A percentile compares a stretch with the other conserved stretches of the same genome.
phyloP scores from a whole-genome alignment of 2,329 filamentous ascomycete genomes.

The Cryoendolithus antarcticus region DNA sequence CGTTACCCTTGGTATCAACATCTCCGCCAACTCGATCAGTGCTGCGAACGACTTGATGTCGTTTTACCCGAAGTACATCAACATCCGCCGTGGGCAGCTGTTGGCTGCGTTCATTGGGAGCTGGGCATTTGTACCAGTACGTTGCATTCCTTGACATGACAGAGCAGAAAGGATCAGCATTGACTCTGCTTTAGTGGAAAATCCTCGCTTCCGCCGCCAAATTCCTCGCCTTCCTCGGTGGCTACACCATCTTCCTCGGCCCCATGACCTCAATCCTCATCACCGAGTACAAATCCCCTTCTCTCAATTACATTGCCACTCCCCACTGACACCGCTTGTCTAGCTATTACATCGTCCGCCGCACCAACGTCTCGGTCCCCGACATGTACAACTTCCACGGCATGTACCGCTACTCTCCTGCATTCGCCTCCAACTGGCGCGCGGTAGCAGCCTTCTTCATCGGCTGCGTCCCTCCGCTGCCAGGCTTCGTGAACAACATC shows the following conservation, averaged over 20 bases:
- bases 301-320: no score
- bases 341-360: slow-evolving; percentile 37
- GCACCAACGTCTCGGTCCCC: slow-evolving; percentile 35
- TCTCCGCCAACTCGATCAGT: slow-evolving; percentile 40
- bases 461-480: slow-evolving; percentile 43
- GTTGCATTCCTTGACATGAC: no score
- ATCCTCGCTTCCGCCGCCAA: slow-evolving; percentile 23
- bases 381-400: slow-evolving; percentile 39
- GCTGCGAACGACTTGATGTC: slow-evolving; percentile 42
- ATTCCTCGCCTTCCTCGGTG: slow-evolving; percentile 41
- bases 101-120: slow-evolving; percentile 25
- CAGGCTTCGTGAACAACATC: slow-evolving; percentile 38
- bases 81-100: slow-evolving; percentile 26
- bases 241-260: slow-evolving; percentile 53
- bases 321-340: no score
- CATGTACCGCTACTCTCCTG: slow-evolving; percentile 38
- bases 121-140: slow-evolving; percentile 24
- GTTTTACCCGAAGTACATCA: slow-evolving; percentile 40
- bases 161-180: slow-evolving; percentile 31
- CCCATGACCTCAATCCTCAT: slow-evolving; percentile 50
- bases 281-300: slow-evolving; percentile 27
- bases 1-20: slow-evolving; percentile 39
- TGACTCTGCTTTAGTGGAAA: slow-evolving; percentile 65
- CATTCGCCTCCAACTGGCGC: slow-evolving; percentile 44
- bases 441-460: slow-evolving; percentile 45